These are phyloP conservation scores for Cydonia oblonga DNA, from an alignment of 331 rosid genomes.

Conservation along the genomic window DNA sequence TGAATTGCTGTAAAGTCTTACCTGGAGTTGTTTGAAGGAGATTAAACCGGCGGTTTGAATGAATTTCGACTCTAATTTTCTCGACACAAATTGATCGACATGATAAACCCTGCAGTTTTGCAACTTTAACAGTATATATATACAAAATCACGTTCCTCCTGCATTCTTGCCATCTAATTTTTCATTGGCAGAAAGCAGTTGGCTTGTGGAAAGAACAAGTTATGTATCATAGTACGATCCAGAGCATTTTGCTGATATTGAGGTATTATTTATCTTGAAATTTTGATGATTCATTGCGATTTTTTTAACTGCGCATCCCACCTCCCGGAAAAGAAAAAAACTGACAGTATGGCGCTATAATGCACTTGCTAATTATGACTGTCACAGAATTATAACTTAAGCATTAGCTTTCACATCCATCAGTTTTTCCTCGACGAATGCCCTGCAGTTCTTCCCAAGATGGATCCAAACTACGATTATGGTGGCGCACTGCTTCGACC, in stretches of 20 bases:
- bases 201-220: constrained; percentile 5
- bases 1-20: constrained; percentile 5
- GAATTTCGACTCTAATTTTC: background rate
- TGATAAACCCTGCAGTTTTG: background rate
- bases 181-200: constrained; percentile 31
- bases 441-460: background rate
- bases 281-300: no score
- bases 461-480: background rate
- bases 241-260: background rate
- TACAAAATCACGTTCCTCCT: background rate
- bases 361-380: no score
- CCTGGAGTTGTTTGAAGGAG: background rate
- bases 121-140: background rate
- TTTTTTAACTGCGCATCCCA: no score
- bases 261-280: no score
- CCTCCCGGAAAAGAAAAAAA: no score
- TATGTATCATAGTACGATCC: constrained; percentile 8
- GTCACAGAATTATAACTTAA: background rate
- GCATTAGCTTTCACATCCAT: background rate
- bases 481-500: no score
- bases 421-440: background rate
- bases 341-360: no score
- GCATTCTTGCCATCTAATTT: constrained; percentile 19
- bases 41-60: background rate
- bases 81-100: background rate